phyloP scores from a whole-genome alignment of 305 asterid species.

The Fraxinus baroniana region DNA sequence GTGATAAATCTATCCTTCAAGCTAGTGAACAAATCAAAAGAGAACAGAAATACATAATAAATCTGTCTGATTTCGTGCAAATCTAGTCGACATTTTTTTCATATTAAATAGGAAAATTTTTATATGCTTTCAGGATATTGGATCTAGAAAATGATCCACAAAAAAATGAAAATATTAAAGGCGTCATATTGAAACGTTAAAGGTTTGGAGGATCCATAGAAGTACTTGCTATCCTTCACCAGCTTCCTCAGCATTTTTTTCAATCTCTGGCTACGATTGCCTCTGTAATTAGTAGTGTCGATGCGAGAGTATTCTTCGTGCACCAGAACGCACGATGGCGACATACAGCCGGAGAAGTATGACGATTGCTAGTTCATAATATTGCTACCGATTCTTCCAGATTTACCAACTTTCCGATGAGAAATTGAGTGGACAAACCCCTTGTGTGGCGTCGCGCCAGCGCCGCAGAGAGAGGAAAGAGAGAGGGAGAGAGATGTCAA shows the following conservation, averaged over 20 bases:
- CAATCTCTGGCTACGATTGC: slow-evolving; percentile 20
- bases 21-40: not conserved
- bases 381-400: slow-evolving; percentile 24
- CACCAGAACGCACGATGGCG: slow-evolving; percentile 51
- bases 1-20: not conserved
- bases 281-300: not conserved
- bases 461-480: no score
- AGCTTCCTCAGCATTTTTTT: slow-evolving; percentile 39
- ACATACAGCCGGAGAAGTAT: slow-evolving; percentile 41
- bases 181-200: slow-evolving; percentile 49
- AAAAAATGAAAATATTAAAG: slow-evolving; percentile 17
- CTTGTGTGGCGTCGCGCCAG: no score
- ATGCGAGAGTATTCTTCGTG: slow-evolving; percentile 52
- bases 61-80: not conserved
- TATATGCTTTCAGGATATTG: not conserved
- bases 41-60: not conserved
- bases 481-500: no score
- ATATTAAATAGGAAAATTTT: not conserved
- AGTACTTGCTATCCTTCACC: slow-evolving; percentile 46
- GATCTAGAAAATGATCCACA: not conserved
- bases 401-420: not conserved
- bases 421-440: not conserved
- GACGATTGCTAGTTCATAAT: slow-evolving; percentile 7
- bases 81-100: not conserved
- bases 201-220: slow-evolving; percentile 31